These are phyloP conservation scores for Paraphaeosphaeria sporulosa DNA, from an alignment of 2,329 filamentous ascomycete species.

Conservation along the genomic window DNA sequence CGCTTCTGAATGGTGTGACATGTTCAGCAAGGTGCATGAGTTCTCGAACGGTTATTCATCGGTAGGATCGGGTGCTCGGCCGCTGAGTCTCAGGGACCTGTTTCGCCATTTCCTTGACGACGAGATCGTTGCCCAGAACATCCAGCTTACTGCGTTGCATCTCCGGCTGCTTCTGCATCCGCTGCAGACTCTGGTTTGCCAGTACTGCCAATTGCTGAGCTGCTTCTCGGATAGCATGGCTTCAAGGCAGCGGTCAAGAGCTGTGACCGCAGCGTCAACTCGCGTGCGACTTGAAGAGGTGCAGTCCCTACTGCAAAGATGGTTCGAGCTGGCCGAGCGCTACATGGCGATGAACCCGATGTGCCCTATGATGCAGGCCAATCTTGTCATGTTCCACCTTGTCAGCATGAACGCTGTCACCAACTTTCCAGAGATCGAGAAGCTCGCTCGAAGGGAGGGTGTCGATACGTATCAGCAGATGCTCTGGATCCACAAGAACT, in stretches of 20 bases:
- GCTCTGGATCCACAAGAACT: slow-evolving; percentile 65
- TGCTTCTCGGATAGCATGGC: slow-evolving; percentile 67
- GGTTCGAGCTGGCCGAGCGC: slow-evolving; percentile 70
- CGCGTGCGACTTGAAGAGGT: slow-evolving; percentile 69
- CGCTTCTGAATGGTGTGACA: slow-evolving; percentile 65
- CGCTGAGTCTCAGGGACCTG: slow-evolving; percentile 68
- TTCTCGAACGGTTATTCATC: slow-evolving; percentile 62
- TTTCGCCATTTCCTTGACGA: slow-evolving; percentile 74
- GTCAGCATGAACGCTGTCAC: slow-evolving; percentile 74
- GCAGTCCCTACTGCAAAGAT: slow-evolving; percentile 68
- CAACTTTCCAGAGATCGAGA: slow-evolving; percentile 72
- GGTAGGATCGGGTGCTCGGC: slow-evolving; percentile 60
- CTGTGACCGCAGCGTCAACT: slow-evolving; percentile 67
- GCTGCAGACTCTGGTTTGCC: slow-evolving; percentile 69
- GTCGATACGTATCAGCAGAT: slow-evolving; percentile 65
- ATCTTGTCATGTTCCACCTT: slow-evolving; percentile 73
- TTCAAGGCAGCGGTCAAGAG: slow-evolving; percentile 55
- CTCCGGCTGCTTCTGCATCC: slow-evolving; percentile 74
- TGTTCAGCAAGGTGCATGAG: slow-evolving; percentile 67
- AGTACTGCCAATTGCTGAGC: slow-evolving; percentile 69
- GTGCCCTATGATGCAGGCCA: slow-evolving; percentile 69
- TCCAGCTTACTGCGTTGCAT: slow-evolving; percentile 63
- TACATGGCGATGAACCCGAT: slow-evolving; percentile 63
- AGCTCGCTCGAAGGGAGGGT: slow-evolving; percentile 68
- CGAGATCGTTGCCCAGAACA: slow-evolving; percentile 61